Percentiles rank a stretch among this genome's conserved stretches.
These are phyloP conservation scores for Hortaea sp. DNA, from an alignment of 2,329 filamentous ascomycete species.

Conservation along the genomic window DNA sequence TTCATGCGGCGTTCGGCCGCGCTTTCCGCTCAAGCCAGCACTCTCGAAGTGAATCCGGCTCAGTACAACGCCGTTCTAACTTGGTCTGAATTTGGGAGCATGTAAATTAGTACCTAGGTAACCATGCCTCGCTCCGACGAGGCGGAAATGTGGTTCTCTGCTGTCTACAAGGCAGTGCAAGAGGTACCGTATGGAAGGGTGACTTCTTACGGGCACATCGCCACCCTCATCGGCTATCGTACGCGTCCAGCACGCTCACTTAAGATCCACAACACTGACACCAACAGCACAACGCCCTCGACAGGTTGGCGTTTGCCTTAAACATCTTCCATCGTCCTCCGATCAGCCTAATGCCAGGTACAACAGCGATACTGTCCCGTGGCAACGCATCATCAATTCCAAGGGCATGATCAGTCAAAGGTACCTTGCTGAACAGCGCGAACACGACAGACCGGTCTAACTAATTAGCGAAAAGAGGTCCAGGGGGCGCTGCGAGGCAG, in stretches of 20 bases:
- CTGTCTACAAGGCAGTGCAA: constrained; percentile 76
- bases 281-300: constrained; percentile 37
- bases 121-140: constrained; percentile 63
- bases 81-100: too few relatives aligned
- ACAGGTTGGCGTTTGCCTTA: constrained; percentile 84
- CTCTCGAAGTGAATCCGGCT: too few relatives aligned
- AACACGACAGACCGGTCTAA: neutral
- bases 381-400: constrained; percentile 86
- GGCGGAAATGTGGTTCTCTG: constrained; percentile 60
- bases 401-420: constrained; percentile 79
- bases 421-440: constrained; percentile 36
- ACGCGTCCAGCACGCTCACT: constrained; percentile 20
- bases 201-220: constrained; percentile 79
- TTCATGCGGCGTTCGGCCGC: too few relatives aligned
- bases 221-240: constrained; percentile 63
- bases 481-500: constrained; percentile 36
- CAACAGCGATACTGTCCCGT: constrained; percentile 73
- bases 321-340: constrained; percentile 57
- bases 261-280: constrained; percentile 1
- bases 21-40: too few relatives aligned
- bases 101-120: too few relatives aligned
- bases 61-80: too few relatives aligned
- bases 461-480: constrained; percentile 18
- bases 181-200: constrained; percentile 76
- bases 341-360: constrained; percentile 42